Base-by-base conservation (phyloP, 2,329 filamentous ascomycete genomes). In the Colletotrichum sp. region DNA sequence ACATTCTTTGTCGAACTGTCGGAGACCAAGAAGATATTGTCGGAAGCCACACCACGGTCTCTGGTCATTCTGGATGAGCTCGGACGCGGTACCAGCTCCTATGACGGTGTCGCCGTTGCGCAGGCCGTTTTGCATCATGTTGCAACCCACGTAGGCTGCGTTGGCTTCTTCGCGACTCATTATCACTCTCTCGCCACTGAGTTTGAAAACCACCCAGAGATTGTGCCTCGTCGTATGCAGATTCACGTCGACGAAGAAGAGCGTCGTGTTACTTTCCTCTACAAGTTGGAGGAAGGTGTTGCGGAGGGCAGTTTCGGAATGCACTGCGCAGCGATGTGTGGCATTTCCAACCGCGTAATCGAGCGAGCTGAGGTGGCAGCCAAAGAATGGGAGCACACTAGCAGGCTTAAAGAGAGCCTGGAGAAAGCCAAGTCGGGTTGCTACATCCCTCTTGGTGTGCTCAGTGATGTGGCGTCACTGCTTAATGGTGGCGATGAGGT, bases 311-410 rank as follows among this genome's bases (percentile, higher is more conserved):
- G 95, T 81, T 99, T 98, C 81, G 97, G 97, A 80, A 99, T 99
- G 97, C 97, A 99, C 84, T 99, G 97, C 82, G 97, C 97, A 1
- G 94, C 95, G 75, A 99, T 99, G 97, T 99, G 97, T 80, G 97
- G 97, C 1, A 98, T 99, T 77, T 92, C 95, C 0, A 88, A 88
- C 59, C 93, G 93, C 71, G 92, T 99, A 18, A 95, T 99, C 76
- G 93, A 96, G 81, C 88, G 94, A 26, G 97, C 97, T 0, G 97
- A 99, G 84, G 91, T 93, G 26, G 97, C 97, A 7, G 97, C 97
- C 2, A 92, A 90, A 79, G 95, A 96, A 80, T 98, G 97, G 96
- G 97, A 99, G 86, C 96, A 98, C 84, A 98, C 97, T 0, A 96
- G 94, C 79, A 89, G 95, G 24, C 89, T 98, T 77, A 97, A 96